Base-by-base conservation (phyloP, 1,284 basidiomycete genomes). In the Leccinum pachyderme region DNA sequence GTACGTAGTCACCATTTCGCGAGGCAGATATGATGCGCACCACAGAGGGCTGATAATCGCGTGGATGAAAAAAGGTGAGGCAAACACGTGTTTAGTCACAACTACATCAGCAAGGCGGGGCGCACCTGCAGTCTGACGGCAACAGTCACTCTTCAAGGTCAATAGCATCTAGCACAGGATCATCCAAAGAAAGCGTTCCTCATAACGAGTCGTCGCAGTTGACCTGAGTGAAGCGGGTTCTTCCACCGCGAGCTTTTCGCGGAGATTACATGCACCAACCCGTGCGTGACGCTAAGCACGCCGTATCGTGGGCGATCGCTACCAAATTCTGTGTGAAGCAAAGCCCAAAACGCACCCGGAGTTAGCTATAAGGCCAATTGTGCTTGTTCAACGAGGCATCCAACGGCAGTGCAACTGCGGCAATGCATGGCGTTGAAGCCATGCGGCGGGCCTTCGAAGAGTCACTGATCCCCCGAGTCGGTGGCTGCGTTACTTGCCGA, bases 1-100 rank as follows among this genome's bases (percentile, higher is more conserved):
- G 59, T 58, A 48, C 46, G 55, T 48, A 46, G 54, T 53, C 49
- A 59, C 56, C 68, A 54, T 66, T 62, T 28, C 53, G 49, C 51
- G 57, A 70, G 55, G 55, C 52, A 51, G 64, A 70, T 65, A 54
- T 70, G 68, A 68, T 70, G 69, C 48, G 62, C 69, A 59, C 69
- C 51, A 44, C 54, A 61, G 58, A 41, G 58, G 64, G 68, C 52
- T 63, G 71, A 69, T 69, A 72, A 69, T 72, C 71, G 67, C 66
- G 68, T 72, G 67, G 52, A 18, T 63, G 52, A 47, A 52, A 52
- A 59, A 51, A 46, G 47, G 65, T 41, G 60, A 72, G 67, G 69
- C 54, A 50, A 57, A 66, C 67, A 69, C 68, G 70, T 72, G 70
- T 66, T 27, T 12, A 8, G 15, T 35, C 33, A 48, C 37, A 51